Conservation (phyloP, 805 yeast species). For the Torulaspora maleeae region DNA sequence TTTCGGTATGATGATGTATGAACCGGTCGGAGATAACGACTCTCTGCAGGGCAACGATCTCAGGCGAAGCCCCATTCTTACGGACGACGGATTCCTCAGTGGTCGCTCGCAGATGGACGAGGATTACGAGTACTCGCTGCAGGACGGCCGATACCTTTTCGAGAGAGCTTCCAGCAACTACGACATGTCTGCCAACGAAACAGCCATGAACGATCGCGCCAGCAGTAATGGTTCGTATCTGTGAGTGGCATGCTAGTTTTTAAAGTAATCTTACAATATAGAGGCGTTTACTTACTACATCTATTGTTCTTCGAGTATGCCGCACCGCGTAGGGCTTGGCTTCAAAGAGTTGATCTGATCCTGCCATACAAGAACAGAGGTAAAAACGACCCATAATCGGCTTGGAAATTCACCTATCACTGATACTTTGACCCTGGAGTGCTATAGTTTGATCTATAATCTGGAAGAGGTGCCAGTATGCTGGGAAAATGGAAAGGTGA, state of each 20-base stretch:
- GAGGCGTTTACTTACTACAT: neutral
- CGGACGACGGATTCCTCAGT: slow-evolving; percentile 3
- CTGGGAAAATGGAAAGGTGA: slow-evolving; percentile 12
- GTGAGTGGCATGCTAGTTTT: neutral
- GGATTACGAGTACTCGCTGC: slow-evolving; percentile 34
- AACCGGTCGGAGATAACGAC: slow-evolving; percentile 17
- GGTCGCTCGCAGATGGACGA: slow-evolving; percentile 40
- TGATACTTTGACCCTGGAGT: neutral
- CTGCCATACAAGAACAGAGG: too few relatives aligned
- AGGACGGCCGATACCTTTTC: slow-evolving; percentile 33
- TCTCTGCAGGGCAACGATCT: slow-evolving; percentile 5
- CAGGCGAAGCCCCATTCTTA: slow-evolving; percentile 2
- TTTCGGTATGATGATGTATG: slow-evolving; percentile 33
- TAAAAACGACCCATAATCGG: too few relatives aligned
- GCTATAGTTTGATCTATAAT: neutral
- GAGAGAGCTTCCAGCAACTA: slow-evolving; percentile 31
- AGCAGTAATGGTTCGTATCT: slow-evolving; percentile 5
- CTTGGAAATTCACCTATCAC: too few relatives aligned
- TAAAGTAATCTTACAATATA: neutral
- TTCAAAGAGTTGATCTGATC: too few relatives aligned
- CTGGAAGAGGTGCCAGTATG: neutral
- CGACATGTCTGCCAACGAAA: slow-evolving; percentile 10
- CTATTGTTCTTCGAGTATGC: neutral
- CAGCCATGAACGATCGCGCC: neutral
- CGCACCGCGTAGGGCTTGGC: neutral